Evolutionary conservation across 176 grass and related monocot genomes (phyloP), one percentile per base, ranked within the genome.

Genomic region (Hsuehochloa calcarea): DNA sequence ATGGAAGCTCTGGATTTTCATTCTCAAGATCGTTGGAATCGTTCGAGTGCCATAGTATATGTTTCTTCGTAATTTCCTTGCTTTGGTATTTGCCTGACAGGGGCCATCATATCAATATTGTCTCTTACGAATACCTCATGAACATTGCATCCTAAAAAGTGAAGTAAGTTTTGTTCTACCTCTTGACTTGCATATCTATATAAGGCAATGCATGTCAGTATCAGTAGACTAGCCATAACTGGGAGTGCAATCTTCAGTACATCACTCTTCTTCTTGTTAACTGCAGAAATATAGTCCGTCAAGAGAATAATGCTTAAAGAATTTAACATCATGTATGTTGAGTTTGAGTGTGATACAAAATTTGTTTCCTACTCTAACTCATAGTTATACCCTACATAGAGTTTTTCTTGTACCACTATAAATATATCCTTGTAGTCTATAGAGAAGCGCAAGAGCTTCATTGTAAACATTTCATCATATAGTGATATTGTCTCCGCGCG

Each of bases 161-260:
- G 7, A 43, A 60, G 22, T 5, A 61, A 31, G 11, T 15, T 6
- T 56, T 81, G 15, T 16, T 68, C 54, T 81, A 89, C 88, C 82
- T 81, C 37, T 85, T 80, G 62, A 52, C 44, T 81, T 89, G 70
- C 41, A 70, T 52, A 80, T 72, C 37, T 67, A 82, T 37, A 34
- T 5, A 77, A 85, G 52, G 52, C 8, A 78, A 70, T 20, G 56
- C 52, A 41, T 79, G 25, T 13, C 14, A 83, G 8, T 71, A 78
- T 70, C 67, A 78, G 34, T 46, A 88, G 17, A 72, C n/a, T 41
- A 78, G 73, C 86, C 55, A 78, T 25, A 72, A 25, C 17, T 1
- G 86, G 73, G 17, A 78, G 31, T 78, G 43, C 17, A 72, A 88
- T 52, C 73, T 84, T 82, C 43, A 72, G 8, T 41, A 70, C 17